Percentiles rank a stretch among this genome's conserved stretches.
These are phyloP conservation scores for Malus orientalis DNA, from an alignment of 306 rosid species.

Conservation along the genomic window DNA sequence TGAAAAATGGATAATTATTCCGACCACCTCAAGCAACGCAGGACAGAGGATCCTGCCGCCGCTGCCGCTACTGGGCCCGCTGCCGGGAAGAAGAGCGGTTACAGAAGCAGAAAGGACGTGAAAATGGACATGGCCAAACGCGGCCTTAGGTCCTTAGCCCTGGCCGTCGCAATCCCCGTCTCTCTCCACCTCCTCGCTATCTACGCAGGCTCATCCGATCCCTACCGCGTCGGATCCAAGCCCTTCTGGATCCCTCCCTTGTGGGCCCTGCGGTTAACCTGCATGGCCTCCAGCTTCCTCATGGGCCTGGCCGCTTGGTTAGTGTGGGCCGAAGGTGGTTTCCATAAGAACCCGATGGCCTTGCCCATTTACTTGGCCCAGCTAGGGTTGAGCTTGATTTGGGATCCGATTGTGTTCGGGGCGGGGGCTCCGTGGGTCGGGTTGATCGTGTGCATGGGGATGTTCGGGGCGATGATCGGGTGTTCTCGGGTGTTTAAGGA, in stretches of 20 bases:
- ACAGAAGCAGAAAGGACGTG: slow-evolving; percentile 9
- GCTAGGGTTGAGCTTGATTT: slow-evolving; percentile 26
- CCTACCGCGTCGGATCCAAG: neutral
- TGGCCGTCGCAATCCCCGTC: slow-evolving; percentile 42
- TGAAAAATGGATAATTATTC: slow-evolving; percentile 38
- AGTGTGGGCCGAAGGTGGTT: slow-evolving; percentile 72
- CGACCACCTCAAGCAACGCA: slow-evolving; percentile 38
- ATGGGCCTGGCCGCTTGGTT: slow-evolving; percentile 73
- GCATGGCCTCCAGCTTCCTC: slow-evolving; percentile 40
- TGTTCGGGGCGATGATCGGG: slow-evolving; percentile 24
- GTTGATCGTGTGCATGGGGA: slow-evolving; percentile 23
- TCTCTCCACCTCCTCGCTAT: slow-evolving; percentile 34
- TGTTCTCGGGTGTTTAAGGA: slow-evolving; percentile 30
- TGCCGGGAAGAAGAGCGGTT: neutral
- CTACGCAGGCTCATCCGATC: slow-evolving; percentile 20
- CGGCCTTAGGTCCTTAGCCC: slow-evolving; percentile 50
- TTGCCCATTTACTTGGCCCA: slow-evolving; percentile 40
- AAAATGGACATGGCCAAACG: slow-evolving; percentile 57
- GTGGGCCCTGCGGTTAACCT: slow-evolving; percentile 40
- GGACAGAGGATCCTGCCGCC: slow-evolving; percentile 8
- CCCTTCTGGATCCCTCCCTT: slow-evolving; percentile 69
- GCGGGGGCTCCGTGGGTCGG: slow-evolving; percentile 37
- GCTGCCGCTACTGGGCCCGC: neutral
- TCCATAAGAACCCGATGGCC: slow-evolving; percentile 43
- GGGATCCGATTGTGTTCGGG: slow-evolving; percentile 57